Evolutionary conservation across 345 rosid genomes (phyloP), one percentile per base, ranked within the genome.

Genomic region (Dovyalis caffra): DNA sequence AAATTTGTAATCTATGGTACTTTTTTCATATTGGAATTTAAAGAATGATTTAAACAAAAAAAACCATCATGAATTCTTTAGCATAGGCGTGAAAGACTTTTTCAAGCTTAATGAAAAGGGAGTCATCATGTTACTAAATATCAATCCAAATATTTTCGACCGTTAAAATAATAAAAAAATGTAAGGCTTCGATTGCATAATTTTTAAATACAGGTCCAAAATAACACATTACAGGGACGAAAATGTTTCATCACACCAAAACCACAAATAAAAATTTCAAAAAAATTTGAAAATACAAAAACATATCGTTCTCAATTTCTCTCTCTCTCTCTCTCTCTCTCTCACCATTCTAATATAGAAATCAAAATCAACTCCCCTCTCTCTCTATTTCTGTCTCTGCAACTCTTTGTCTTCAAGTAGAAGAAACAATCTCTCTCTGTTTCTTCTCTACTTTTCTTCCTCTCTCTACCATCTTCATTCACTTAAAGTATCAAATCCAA

Each of bases 341-440:
- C 20, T 47, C 72, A 21, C 45, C 58, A 26, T 28, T 37, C 67
- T 18, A 61, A 4, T 8, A 53, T 8, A 53, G 60, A 53, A 53
- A 53, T n/a, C 26, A 53, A 53, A 53, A n/a, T n/a, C 28, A n/a
- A 23, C 72, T 69, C 75, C 71, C 43, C 56, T 34, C 70, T 45
- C 64, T 31, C 70, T 78, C 75, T 69, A 77, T 60, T 64, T 56
- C 21, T 68, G 71, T 64, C 74, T 47, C 89, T 82, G 87, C 87
- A 76, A 78, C 84, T 76, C 86, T 76, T 64, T 88, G 86, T 81
- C 97, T 86, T 91, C 68, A 84, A 87, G 90, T 80, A 83, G 92
- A 94, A 84, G 97, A 83, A 86, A 90, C 85, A 73, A 72, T 84
- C 81, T 74, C 82, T 67, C 71, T 76, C 75, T 75, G 28, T 72